Conservation (phyloP, 108 stramenopile genomes). For the Skeletonema menzelii region DNA sequence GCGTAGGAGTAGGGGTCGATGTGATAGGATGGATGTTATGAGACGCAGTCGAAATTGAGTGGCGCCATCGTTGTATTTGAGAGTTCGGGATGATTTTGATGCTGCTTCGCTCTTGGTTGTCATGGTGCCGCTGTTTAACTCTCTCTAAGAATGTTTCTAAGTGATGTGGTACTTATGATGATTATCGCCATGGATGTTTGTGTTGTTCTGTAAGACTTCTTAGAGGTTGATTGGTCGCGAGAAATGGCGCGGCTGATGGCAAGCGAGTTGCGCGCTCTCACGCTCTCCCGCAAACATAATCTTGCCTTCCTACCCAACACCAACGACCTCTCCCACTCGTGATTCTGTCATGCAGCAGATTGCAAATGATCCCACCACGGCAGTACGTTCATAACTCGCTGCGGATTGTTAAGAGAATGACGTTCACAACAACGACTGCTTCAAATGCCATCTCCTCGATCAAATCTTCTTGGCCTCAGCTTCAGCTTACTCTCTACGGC, state of each 20-base stretch:
- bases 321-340: too few relatives aligned
- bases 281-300: too few relatives aligned
- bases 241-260: too few relatives aligned
- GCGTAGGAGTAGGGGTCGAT: constrained; percentile 76
- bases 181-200: too few relatives aligned
- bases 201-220: too few relatives aligned
- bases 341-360: too few relatives aligned
- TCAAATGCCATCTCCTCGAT: background rate
- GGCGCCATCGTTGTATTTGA: constrained; percentile 85
- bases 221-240: too few relatives aligned
- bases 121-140: background rate
- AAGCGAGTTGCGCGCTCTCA: too few relatives aligned
- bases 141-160: too few relatives aligned
- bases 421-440: background rate
- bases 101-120: background rate
- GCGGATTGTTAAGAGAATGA: background rate
- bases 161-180: too few relatives aligned
- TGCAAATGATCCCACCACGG: too few relatives aligned
- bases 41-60: constrained; percentile 85
- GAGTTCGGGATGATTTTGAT: constrained; percentile 23
- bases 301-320: too few relatives aligned
- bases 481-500: constrained; percentile 52
- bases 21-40: constrained; percentile 73
- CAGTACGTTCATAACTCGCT: background rate
- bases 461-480: constrained; percentile 22